These are phyloP conservation scores for Grosmannia huntii DNA, from an alignment of 2,329 filamentous ascomycete genomes.

Conservation along the genomic window DNA sequence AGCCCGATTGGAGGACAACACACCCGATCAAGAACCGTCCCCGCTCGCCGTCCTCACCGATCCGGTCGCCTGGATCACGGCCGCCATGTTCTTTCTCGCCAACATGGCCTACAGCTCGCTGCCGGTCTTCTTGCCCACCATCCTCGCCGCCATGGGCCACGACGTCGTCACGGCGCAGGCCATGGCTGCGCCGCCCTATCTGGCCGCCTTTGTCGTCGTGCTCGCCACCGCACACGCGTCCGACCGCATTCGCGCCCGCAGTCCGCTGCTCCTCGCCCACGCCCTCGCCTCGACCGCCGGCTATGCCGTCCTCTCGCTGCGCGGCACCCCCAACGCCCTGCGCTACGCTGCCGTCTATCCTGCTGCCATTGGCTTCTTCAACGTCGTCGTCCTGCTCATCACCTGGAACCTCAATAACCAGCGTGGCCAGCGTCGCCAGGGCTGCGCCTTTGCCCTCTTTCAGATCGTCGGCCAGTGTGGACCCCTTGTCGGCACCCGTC, in stretches of 20 bases:
- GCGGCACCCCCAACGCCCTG: slow-evolving; percentile 31
- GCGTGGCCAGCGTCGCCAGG: slow-evolving; percentile 50
- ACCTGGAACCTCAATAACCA: slow-evolving; percentile 88
- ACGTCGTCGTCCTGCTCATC: slow-evolving; percentile 70
- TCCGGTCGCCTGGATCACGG: slow-evolving; percentile 61
- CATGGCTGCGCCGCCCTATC: slow-evolving; percentile 69
- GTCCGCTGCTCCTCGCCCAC: slow-evolving; percentile 54
- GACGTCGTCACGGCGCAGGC: slow-evolving; percentile 56
- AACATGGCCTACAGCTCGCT: slow-evolving; percentile 83
- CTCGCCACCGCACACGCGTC: slow-evolving; percentile 61
- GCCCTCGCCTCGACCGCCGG: slow-evolving; percentile 52
- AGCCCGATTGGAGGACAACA: slow-evolving; percentile 43
- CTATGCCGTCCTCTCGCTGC: slow-evolving; percentile 45
- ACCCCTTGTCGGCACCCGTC: slow-evolving; percentile 53
- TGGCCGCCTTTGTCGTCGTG: slow-evolving; percentile 60
- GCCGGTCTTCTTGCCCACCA: slow-evolving; percentile 76
- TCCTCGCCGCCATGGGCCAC: slow-evolving; percentile 66
- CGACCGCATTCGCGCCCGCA: slow-evolving; percentile 51
- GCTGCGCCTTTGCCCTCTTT: slow-evolving; percentile 60
- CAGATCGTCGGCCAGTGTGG: slow-evolving; percentile 75
- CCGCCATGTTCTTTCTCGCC: slow-evolving; percentile 73
- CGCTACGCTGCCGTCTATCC: slow-evolving; percentile 70
- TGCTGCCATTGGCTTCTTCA: slow-evolving; percentile 70
- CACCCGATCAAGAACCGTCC: background rate
- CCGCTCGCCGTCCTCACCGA: slow-evolving; percentile 44